Conservation (phyloP, 768 basidiomycete genomes). For the Rhizopogon sp. region DNA sequence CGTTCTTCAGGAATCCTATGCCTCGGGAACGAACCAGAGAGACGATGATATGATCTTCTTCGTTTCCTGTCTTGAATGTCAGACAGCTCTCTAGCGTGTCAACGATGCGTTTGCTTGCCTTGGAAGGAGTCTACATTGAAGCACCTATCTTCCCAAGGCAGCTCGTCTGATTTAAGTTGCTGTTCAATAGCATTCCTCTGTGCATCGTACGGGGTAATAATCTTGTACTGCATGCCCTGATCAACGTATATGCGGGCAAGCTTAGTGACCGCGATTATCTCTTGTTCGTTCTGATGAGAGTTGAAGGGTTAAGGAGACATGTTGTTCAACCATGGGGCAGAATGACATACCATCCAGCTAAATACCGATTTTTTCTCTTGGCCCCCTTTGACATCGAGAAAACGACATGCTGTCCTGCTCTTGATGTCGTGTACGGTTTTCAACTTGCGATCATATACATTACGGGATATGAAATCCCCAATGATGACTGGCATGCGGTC, state of each 20-base stretch:
- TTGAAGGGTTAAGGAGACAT: too few species aligned
- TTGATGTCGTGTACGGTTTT: too few species aligned
- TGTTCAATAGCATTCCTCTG: slow-evolving; percentile 59
- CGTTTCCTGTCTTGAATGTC: slow-evolving; percentile 54
- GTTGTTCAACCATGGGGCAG: too few species aligned
- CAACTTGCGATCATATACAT: too few species aligned
- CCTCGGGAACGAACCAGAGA: slow-evolving; percentile 57
- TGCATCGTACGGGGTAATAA: slow-evolving; percentile 79
- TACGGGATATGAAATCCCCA: too few species aligned
- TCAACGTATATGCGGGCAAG: slow-evolving; percentile 35
- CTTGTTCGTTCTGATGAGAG: too few species aligned
- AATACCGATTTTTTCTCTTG: too few species aligned
- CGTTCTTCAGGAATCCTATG: slow-evolving; percentile 60
- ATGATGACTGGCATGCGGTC: too few species aligned
- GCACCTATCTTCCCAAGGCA: slow-evolving; percentile 59
- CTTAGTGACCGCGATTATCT: too few species aligned
- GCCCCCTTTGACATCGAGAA: too few species aligned
- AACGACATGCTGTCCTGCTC: too few species aligned
- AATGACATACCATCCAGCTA: too few species aligned
- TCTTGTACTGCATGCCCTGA: slow-evolving; percentile 42
- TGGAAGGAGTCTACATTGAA: slow-evolving; percentile 81
- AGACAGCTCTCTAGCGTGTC: slow-evolving; percentile 4
- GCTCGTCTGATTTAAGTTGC: slow-evolving; percentile 37
- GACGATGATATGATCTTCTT: slow-evolving; percentile 69
- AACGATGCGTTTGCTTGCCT: slow-evolving; percentile 48